Percentiles rank a stretch among this genome's conserved stretches.
Conservation (phyloP, 169 alveolate species). For the Cryptosporidium felis region DNA sequence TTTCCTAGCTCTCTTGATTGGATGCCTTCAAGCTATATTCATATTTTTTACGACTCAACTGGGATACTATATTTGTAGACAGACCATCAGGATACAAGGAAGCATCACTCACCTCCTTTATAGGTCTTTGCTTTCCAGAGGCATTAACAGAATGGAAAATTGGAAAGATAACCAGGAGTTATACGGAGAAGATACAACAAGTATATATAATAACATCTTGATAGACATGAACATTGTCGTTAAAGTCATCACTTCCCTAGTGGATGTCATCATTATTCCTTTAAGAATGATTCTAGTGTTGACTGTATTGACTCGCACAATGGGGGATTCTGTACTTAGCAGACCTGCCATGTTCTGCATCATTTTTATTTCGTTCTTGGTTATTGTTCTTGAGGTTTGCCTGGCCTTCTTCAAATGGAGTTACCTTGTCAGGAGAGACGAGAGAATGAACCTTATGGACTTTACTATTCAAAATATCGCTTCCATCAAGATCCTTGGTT, state of each 20-base stretch:
- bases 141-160: slow-evolving; percentile 22
- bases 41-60: slow-evolving; percentile 23
- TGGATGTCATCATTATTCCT: slow-evolving; percentile 54
- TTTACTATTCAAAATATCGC: slow-evolving; percentile 22
- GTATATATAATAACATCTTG: slow-evolving; percentile 37
- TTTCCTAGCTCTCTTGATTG: slow-evolving; percentile 4
- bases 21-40: slow-evolving; percentile 4
- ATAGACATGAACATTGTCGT: slow-evolving; percentile 41
- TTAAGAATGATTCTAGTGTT: slow-evolving; percentile 22
- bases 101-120: slow-evolving; percentile 64
- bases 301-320: not conserved
- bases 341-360: slow-evolving; percentile 53
- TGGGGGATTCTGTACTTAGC: slow-evolving; percentile 53
- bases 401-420: slow-evolving; percentile 51
- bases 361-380: slow-evolving; percentile 15
- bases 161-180: not conserved
- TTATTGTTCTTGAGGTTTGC: slow-evolving; percentile 18
- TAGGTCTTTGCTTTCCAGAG: slow-evolving; percentile 42
- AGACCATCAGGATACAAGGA: slow-evolving; percentile 47
- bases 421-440: slow-evolving; percentile 42
- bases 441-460: slow-evolving; percentile 52
- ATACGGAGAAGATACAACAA: slow-evolving; percentile 23
- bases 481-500: slow-evolving; percentile 36
- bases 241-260: slow-evolving; percentile 21
- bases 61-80: slow-evolving; percentile 55